A percentile compares a stretch with the other conserved stretches of the same genome.
These are phyloP conservation scores for Eucalyptus dawsonii DNA, from an alignment of 345 rosid genomes.

Conservation along the genomic window DNA sequence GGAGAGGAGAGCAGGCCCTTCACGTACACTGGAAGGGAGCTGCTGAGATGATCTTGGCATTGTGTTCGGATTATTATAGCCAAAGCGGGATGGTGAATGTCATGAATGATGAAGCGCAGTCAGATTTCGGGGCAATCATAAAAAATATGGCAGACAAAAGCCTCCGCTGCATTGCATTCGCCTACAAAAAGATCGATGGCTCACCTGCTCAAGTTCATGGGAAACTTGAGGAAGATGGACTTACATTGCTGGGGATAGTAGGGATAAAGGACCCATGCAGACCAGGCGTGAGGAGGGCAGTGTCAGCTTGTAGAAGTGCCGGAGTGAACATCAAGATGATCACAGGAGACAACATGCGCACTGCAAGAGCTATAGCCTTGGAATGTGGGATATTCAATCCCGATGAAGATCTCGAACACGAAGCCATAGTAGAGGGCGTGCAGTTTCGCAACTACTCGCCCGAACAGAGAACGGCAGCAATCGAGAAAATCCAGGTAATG, in stretches of 20 bases:
- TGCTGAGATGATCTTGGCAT: conserved; percentile 61
- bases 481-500: conserved; percentile 62
- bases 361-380: conserved; percentile 69
- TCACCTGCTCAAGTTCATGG: background rate
- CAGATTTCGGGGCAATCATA: conserved; percentile 26
- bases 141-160: conserved; percentile 59
- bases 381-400: conserved; percentile 59
- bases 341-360: conserved; percentile 65
- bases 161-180: conserved; percentile 70
- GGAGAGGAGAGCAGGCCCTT: conserved; percentile 7
- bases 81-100: conserved; percentile 22
- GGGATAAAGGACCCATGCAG: conserved; percentile 76
- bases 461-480: conserved; percentile 24
- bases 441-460: conserved; percentile 35
- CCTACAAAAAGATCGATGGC: conserved; percentile 6
- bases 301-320: conserved; percentile 47
- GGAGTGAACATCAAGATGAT: conserved; percentile 72
- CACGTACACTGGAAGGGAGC: conserved; percentile 80
- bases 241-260: conserved; percentile 46
- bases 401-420: conserved; percentile 7
- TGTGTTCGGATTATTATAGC: conserved; percentile 51
- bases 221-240: conserved; percentile 20
- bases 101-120: conserved; percentile 13
- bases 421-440: conserved; percentile 54
- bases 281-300: conserved; percentile 53